Conservation (phyloP, 495 filamentous ascomycete genomes). For the Penicillium goetzii region DNA sequence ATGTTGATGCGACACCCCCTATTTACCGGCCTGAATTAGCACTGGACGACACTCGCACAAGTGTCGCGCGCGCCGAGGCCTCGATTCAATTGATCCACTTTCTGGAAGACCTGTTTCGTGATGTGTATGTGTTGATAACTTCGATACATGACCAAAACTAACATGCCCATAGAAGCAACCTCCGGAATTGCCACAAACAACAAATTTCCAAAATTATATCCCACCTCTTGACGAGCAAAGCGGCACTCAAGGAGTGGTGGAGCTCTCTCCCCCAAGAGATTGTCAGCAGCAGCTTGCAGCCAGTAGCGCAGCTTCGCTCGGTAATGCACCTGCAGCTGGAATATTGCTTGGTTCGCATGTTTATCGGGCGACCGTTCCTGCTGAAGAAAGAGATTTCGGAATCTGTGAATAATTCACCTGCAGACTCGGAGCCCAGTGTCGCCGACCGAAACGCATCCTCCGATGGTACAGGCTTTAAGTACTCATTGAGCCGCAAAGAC, state of each 20-base stretch:
- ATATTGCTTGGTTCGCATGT: conserved; percentile 39
- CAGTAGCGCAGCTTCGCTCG: neutral
- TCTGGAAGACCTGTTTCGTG: neutral
- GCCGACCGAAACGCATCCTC: neutral
- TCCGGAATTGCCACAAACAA: neutral
- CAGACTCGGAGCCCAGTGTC: neutral
- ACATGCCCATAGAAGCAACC: neutral
- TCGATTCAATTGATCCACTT: neutral
- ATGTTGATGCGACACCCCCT: neutral
- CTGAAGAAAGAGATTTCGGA: conserved; percentile 18
- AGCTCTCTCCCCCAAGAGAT: neutral
- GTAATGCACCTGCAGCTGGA: conserved; percentile 27
- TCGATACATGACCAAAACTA: neutral
- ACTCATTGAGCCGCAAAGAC: neutral
- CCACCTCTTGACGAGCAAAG: conserved; percentile 3
- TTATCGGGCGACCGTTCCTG: conserved; percentile 41
- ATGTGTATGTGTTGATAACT: neutral
- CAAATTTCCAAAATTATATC: neutral
- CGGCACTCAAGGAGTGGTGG: conserved; percentile 4
- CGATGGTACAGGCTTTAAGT: neutral
- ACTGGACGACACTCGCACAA: neutral
- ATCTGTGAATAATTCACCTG: conserved; percentile 8
- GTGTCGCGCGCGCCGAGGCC: conserved; percentile 1
- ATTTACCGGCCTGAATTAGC: neutral
- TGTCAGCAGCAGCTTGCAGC: neutral